Percentiles rank a stretch among this genome's conserved stretches.
Evolutionary conservation across 73 alveolate species (phyloP).

Genomic region (Stentor roeselii): DNA sequence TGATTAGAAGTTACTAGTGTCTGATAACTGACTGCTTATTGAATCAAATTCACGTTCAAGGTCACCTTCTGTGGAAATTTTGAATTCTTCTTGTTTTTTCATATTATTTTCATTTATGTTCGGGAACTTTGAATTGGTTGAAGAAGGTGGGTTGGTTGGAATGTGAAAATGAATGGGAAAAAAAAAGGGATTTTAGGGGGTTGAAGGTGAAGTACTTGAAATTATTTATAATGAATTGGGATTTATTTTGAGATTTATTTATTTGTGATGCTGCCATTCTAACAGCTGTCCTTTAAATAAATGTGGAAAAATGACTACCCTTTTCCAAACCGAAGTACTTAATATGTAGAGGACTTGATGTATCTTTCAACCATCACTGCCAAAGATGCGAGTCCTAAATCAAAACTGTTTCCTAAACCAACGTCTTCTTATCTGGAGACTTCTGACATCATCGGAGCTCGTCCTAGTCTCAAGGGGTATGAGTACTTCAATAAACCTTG

Average conservation of each 20-base stretch:
- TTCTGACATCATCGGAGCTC: slow-evolving; percentile 28
- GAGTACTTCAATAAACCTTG: slow-evolving; percentile 34
- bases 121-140: too few species aligned
- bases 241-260: too few species aligned
- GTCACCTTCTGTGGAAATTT: background rate
- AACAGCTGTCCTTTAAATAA: too few species aligned
- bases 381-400: background rate
- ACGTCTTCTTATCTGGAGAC: background rate
- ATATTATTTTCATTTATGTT: too few species aligned
- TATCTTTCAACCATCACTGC: slow-evolving; percentile 18
- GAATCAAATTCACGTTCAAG: slow-evolving; percentile 6
- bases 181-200: too few species aligned
- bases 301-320: slow-evolving; percentile 7
- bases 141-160: too few species aligned
- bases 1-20: slow-evolving; percentile 11
- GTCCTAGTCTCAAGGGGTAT: slow-evolving; percentile 41
- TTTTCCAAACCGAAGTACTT: slow-evolving; percentile 19
- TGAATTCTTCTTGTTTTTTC: background rate
- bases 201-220: too few species aligned
- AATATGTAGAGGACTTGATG: slow-evolving; percentile 22
- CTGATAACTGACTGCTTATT: background rate
- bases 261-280: too few species aligned
- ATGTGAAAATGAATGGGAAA: too few species aligned
- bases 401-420: background rate
- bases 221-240: too few species aligned